Evolutionary conservation across 345 rosid genomes (phyloP).

Genomic region (Brassica rapa): DNA sequence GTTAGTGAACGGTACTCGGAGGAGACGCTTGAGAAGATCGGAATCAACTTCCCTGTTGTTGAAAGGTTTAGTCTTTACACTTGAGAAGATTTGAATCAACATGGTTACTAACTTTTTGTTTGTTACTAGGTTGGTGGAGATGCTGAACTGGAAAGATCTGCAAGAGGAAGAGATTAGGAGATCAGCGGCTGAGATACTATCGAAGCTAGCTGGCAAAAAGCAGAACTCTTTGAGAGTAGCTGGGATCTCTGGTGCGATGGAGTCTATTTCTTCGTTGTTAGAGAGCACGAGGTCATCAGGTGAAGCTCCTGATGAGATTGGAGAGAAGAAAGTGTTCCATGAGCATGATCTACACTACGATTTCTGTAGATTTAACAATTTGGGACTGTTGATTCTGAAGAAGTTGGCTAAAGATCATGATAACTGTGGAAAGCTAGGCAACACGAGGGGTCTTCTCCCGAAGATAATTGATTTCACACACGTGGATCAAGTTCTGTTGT

Average conservation of each 20-base stretch:
- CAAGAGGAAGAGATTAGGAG: slow-evolving; percentile 78
- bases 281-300: slow-evolving; percentile 52
- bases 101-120: neutral
- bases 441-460: slow-evolving; percentile 83
- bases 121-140: slow-evolving; percentile 62
- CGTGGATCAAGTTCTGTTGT: slow-evolving; percentile 58
- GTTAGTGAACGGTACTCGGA: slow-evolving; percentile 50
- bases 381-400: slow-evolving; percentile 80
- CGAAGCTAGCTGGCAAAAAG: slow-evolving; percentile 71
- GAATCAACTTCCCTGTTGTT: slow-evolving; percentile 57
- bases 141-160: slow-evolving; percentile 92
- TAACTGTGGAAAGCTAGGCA: slow-evolving; percentile 89
- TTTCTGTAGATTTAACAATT: slow-evolving; percentile 71
- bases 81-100: neutral
- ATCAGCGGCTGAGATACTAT: slow-evolving; percentile 74
- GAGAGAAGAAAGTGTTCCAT: slow-evolving; percentile 53
- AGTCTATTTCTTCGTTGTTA: slow-evolving; percentile 83
- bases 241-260: slow-evolving; percentile 90
- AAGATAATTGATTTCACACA: slow-evolving; percentile 80
- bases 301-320: slow-evolving; percentile 68
- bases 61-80: slow-evolving; percentile 40
- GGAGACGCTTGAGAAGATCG: slow-evolving; percentile 84
- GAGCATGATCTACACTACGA: slow-evolving; percentile 58
- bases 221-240: slow-evolving; percentile 81
- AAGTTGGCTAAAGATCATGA: slow-evolving; percentile 82